phyloP scores from a whole-genome alignment of 805 yeast genomes.

The Ascoidea asiatica region DNA sequence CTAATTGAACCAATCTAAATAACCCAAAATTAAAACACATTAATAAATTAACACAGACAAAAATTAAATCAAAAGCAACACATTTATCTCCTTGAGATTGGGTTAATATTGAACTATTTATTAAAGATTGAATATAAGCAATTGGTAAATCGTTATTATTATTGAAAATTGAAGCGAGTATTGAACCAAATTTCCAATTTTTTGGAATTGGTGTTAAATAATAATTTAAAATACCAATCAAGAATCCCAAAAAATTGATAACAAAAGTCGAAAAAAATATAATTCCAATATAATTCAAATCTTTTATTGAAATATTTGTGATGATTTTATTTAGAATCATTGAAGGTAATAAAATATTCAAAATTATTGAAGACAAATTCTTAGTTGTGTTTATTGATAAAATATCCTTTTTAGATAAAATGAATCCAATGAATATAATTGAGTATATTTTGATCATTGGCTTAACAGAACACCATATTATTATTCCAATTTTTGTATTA shows the following conservation, averaged over 20 bases:
- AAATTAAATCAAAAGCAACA: conserved; percentile 72
- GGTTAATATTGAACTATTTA: conserved; percentile 42
- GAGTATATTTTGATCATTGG: conserved; percentile 78
- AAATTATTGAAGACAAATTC: conserved; percentile 55
- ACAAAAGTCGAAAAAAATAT: conserved; percentile 34
- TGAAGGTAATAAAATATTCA: conserved; percentile 60
- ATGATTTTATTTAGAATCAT: conserved; percentile 66
- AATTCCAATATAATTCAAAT: conserved; percentile 60
- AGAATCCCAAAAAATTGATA: conserved; percentile 27
- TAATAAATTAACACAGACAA: conserved; percentile 53
- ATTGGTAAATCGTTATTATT: conserved; percentile 77
- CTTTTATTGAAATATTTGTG: conserved; percentile 46
- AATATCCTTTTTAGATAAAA: conserved; percentile 47
- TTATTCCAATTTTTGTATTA: too few relatives aligned
- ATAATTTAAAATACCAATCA: conserved; percentile 22
- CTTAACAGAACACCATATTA: conserved; percentile 68
- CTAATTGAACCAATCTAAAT: conserved; percentile 54
- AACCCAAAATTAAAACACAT: conserved; percentile 68
- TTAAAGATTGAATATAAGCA: conserved; percentile 66
- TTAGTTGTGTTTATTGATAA: conserved; percentile 54
- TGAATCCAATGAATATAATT: conserved; percentile 53
- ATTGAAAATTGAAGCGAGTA: conserved; percentile 63
- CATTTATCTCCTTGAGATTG: conserved; percentile 55
- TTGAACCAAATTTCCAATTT: conserved; percentile 62
- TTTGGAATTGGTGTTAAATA: conserved; percentile 46